Percentiles rank a stretch among this genome's conserved stretches.
These are phyloP conservation scores for Cardamine resedifolia DNA, from an alignment of 345 rosid genomes.

Conservation along the genomic window DNA sequence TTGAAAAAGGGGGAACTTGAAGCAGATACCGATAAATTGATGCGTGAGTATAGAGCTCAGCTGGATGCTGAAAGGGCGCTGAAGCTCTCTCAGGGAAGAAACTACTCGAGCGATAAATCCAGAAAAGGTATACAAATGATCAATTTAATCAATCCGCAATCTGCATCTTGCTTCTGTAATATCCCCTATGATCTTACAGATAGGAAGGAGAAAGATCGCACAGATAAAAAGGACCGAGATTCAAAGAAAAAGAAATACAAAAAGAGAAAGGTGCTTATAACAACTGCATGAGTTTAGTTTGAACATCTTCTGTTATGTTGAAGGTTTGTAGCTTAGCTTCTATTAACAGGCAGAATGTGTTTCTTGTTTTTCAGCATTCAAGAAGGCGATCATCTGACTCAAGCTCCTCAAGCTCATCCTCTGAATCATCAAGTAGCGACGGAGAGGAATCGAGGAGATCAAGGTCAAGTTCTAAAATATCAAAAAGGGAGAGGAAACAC, in stretches of 20 bases:
- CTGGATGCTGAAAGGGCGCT: slow-evolving; percentile 89
- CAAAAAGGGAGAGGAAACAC: slow-evolving; percentile 66
- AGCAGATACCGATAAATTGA: slow-evolving; percentile 88
- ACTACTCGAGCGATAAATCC: slow-evolving; percentile 61
- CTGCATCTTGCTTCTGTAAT: neutral
- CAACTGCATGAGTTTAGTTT: neutral
- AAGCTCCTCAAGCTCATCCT: slow-evolving; percentile 56
- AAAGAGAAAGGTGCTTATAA: slow-evolving; percentile 69
- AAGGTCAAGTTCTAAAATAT: slow-evolving; percentile 63
- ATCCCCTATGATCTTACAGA: slow-evolving; percentile 15
- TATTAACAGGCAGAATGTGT: neutral
- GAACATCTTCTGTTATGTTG: neutral
- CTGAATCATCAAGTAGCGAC: slow-evolving; percentile 61
- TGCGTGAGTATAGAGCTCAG: slow-evolving; percentile 97
- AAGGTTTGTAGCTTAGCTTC: neutral
- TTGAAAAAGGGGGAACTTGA: slow-evolving; percentile 78
- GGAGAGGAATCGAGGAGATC: slow-evolving; percentile 70
- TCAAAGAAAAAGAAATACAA: slow-evolving; percentile 63
- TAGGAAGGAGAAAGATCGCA: slow-evolving; percentile 26
- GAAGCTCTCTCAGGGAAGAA: slow-evolving; percentile 90
- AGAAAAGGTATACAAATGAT: slow-evolving; percentile 48
- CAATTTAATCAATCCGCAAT: neutral
- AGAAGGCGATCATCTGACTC: slow-evolving; percentile 29
- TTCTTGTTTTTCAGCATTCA: slow-evolving; percentile 52
- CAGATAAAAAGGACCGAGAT: slow-evolving; percentile 73